Base-by-base conservation (phyloP, 495 filamentous ascomycete genomes). In the Talaromyces nanjingensis region DNA sequence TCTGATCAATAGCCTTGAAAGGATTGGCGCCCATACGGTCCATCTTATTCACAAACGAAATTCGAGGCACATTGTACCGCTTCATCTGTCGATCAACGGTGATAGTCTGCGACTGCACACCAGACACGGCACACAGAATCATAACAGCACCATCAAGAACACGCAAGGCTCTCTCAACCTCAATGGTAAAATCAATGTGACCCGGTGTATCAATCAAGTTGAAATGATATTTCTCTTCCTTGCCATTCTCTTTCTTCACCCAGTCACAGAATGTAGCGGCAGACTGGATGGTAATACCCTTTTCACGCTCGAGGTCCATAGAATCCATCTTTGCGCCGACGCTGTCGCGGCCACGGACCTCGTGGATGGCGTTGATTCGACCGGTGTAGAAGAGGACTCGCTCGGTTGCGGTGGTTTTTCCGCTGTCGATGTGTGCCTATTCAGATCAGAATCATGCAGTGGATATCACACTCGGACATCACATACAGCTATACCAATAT, bases 271-370 rank as follows among this genome's bases (percentile, higher is more conserved):
- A 99, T 2, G 94, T 98, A 24, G 94, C 94, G 47, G 94, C 94
- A 61, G 92, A 97, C 78, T 98, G 93, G 67, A 98, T 98, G 63
- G 94, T 98, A 73, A 98, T 98, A 72, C 94, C 94, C 82, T 97
- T 94, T 72, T 98, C 94, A 72, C 94, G 84, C 76, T 99, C 96
- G 66, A 99, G 78, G 58, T 98, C 96, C 96, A 99, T 99, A 8
- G 92, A 97, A 82, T 99, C 96, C 96, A 99, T 99, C 79, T 99
- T 99, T 55, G 96, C 96, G 68, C 96, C 96, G 20, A 98, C 92
- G 42, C 89, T 86, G 79, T 99, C 96, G 68, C 91, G 91, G 39
- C 96, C 96, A 66, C 96, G 86, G 33, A 99, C 96, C 78, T 99
- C 96, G 77, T 99, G 96, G 68, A 99, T 98, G 5, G 92, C 84